Evolutionary conservation across 768 basidiomycete species (phyloP), one percentile per base, ranked within the genome.

Genomic region (Nidularia sp.): DNA sequence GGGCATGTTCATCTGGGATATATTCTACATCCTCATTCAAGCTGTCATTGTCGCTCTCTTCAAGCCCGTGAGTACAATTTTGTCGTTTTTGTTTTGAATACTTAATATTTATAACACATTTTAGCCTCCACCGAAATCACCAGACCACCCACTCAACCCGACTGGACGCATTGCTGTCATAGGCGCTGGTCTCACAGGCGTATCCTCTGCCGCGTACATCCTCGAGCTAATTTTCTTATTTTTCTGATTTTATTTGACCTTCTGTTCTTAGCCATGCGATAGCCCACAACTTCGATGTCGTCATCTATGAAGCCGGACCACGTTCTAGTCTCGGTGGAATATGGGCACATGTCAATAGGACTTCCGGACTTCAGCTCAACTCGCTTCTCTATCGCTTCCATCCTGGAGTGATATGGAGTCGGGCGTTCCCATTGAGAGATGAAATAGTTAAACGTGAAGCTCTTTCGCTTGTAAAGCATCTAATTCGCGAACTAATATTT

Each of bases 331-430:
- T 72, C n/a, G 80, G 78, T 32, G 79, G 79, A 0, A 77, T 81
- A 32, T 81, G 79, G 79, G 65, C 76, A 0, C 67, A 74, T 34
- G 78, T 79, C 39, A 82, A 80, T 59, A 65, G 61, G n/a, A 77
- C 78, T 0, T 77, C 75, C 1, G 74, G 74, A 5, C 66, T 81
- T 0, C 80, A 81, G 57, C 66, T 81, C 42, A 79, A 78, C 60
- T 78, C 76, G 0, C 53, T 79, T 5, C 57, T 78, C 0, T 80
- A 80, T 56, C 77, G 79, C 44, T 80, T 79, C 61, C 76, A 78
- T 54, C 78, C 77, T 15, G 71, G 60, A 6, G 65, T 70, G 0
- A 56, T 73, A 15, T 81, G 79, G 79, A 63, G 64, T 8, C 57
- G 61, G 34, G 70, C 70, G 4, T 80, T 77, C 56, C 80, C 80